Evolutionary conservation across 2,329 filamentous ascomycete genomes (phyloP).

Genomic region (Xylariaceae sp.): DNA sequence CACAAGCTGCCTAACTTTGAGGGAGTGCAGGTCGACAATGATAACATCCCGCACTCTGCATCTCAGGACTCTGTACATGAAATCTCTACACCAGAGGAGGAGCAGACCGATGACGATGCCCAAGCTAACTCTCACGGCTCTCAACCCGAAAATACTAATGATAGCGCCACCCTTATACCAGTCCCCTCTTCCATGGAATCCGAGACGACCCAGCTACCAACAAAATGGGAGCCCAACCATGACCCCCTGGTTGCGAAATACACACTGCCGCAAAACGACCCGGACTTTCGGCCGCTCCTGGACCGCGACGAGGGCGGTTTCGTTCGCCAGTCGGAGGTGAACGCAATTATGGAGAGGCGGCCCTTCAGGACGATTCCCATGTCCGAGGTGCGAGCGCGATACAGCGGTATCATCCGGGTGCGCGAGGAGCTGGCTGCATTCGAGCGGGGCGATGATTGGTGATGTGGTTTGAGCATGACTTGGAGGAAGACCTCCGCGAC

Average conservation of each 20-base stretch:
- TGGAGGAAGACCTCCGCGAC: too few relatives aligned
- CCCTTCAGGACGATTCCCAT: not conserved
- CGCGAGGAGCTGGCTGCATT: not conserved
- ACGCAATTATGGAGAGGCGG: not conserved
- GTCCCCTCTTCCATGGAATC: not conserved
- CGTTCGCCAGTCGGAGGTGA: not conserved
- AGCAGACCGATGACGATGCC: not conserved
- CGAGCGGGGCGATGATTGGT: not conserved
- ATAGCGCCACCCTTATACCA: not conserved
- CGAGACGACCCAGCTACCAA: not conserved
- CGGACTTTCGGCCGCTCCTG: not conserved
- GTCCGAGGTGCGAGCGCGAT: slow-evolving; percentile 10
- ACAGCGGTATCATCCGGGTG: slow-evolving; percentile 4
- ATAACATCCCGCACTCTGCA: not conserved
- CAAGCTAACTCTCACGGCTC: not conserved
- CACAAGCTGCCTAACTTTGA: not conserved
- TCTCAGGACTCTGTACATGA: too few relatives aligned
- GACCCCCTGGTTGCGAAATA: slow-evolving; percentile 2
- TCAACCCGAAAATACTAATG: not conserved
- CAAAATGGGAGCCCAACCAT: not conserved
- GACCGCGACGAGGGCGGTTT: slow-evolving; percentile 4
- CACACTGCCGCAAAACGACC: slow-evolving; percentile 10
- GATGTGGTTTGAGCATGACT: too few relatives aligned
- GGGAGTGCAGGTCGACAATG: not conserved
- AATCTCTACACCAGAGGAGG: too few relatives aligned